Evolutionary conservation across 192 early-diverging fungal species (phyloP), one percentile per base, ranked within the genome.

Genomic region (Podila horticola): DNA sequence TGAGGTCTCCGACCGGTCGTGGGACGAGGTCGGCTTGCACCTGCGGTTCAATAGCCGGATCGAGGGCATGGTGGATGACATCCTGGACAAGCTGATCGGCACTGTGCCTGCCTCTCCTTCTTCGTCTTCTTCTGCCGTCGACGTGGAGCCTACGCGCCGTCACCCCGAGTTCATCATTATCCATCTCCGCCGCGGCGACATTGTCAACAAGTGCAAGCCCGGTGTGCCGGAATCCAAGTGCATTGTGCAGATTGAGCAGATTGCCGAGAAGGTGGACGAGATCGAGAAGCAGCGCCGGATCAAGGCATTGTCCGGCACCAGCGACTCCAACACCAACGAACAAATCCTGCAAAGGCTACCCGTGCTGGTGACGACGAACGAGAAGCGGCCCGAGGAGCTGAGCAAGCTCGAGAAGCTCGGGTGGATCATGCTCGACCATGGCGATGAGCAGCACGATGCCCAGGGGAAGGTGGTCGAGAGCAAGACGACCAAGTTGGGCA

Each of bases 101-200:
- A 64, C 69, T 17, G 62, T 28, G 12, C 11, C 64, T 30, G 49
- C 38, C 0, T 50, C 17, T 28, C 49, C 41, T 22, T 26, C 51
- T 20, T 4, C 33, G 33, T 49, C 17, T 24, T 33, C 41, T 13
- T 19, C 38, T 26, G 0, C 33, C 30, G 15, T 20, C 5, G 52
- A 22, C 4, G 34, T 28, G n/a, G 63, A 58, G 33, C 19, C 67
- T 30, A 70, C 61, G 65, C 64, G 75, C 15, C 70, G 62, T 1
- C 76, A 79, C 59, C 76, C 76, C n/a, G 70, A 79, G 55, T 79
- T 79, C 59, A 79, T 79, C 31, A 64, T 79, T 12, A 38, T 79
- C 33, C 76, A 79, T 49, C 38, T 79, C 1, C 69, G 76, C 2
- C 76, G 76, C 15, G 76, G 76, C 0, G 76, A 79, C 17, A 79